These are phyloP conservation scores for Fusarium tjaetaba DNA, from an alignment of 2,329 filamentous ascomycete species.

Conservation along the genomic window DNA sequence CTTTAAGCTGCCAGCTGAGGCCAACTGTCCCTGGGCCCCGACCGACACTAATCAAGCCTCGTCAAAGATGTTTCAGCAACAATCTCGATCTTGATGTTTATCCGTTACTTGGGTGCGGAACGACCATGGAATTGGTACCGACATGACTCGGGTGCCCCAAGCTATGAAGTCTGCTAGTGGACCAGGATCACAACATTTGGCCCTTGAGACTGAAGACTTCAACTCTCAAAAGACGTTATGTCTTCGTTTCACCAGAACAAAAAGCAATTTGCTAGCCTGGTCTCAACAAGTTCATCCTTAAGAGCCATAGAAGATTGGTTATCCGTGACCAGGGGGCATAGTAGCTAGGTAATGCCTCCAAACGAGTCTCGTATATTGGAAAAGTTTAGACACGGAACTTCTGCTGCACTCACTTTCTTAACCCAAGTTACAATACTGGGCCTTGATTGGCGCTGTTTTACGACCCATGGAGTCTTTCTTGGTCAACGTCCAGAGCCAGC, in stretches of 20 bases:
- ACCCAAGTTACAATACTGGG: not conserved
- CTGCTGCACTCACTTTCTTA: not conserved
- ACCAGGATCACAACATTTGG: conserved; percentile 13
- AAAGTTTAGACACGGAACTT: not conserved
- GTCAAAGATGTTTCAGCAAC: conserved; percentile 5
- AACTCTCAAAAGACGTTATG: not conserved
- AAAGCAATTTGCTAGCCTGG: not conserved
- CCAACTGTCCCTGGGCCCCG: conserved; percentile 1
- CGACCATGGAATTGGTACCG: conserved; percentile 3
- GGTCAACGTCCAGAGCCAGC: not conserved
- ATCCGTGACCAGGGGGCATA: not conserved
- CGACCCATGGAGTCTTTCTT: not conserved
- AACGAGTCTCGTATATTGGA: not conserved
- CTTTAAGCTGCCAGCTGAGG: conserved; percentile 10
- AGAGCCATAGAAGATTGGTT: not conserved
- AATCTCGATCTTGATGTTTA: conserved; percentile 21
- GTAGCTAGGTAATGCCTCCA: not conserved
- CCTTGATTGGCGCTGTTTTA: not conserved
- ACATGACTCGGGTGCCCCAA: conserved; percentile 5
- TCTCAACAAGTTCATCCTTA: not conserved
- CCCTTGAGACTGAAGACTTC: not conserved
- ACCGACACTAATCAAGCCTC: conserved; percentile 1
- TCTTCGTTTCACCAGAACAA: not conserved
- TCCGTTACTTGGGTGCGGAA: conserved; percentile 6
- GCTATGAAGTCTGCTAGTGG: not conserved